Percentiles rank a stretch among this genome's conserved stretches.
Conservation (phyloP, 305 asterid species). For the Fraxinus dipetala region DNA sequence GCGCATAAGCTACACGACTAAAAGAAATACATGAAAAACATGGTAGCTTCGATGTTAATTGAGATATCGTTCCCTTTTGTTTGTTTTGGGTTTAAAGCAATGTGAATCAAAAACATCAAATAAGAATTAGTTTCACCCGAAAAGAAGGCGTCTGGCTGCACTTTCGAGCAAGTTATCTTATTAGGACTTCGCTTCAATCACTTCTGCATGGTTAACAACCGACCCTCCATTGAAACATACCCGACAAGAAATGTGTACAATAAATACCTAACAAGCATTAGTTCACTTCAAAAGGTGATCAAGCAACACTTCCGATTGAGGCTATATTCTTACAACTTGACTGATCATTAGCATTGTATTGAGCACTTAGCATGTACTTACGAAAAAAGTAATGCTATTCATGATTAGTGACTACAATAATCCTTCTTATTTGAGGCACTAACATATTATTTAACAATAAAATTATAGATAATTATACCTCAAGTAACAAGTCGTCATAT, state of each 20-base stretch:
- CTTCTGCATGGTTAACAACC: neutral
- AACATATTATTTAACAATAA: too few relatives aligned
- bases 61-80: neutral
- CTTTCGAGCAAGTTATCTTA: neutral
- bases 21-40: neutral
- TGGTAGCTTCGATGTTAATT: neutral
- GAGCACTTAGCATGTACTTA: neutral
- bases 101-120: too few relatives aligned
- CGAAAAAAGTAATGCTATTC: too few relatives aligned
- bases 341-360: neutral
- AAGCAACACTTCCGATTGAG: neutral
- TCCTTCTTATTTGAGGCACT: too few relatives aligned
- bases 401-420: too few relatives aligned
- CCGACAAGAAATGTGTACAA: too few relatives aligned
- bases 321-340: neutral
- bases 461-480: too few relatives aligned
- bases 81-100: neutral
- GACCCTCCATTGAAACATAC: neutral
- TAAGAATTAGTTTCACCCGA: neutral
- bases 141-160: neutral
- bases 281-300: neutral
- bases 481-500: too few relatives aligned
- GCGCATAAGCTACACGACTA: neutral
- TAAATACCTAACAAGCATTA: neutral
- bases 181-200: neutral